Conservation (phyloP, 2,329 filamentous ascomycete genomes). For the Pezicula carpinea region DNA sequence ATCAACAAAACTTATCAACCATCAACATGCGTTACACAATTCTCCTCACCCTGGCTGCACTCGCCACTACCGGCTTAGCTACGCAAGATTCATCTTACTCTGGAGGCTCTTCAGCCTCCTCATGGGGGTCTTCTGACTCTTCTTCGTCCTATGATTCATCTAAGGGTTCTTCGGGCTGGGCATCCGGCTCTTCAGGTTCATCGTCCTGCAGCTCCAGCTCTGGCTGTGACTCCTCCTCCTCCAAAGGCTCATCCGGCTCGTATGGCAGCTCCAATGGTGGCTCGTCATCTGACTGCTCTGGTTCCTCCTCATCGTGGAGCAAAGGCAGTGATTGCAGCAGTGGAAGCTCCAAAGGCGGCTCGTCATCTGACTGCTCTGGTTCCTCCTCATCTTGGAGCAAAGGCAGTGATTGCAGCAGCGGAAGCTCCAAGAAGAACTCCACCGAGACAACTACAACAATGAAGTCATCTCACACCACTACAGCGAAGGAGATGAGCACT, state of each 20-base stretch:
- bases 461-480: not conserved
- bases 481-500: not conserved
- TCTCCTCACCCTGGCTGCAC: not conserved
- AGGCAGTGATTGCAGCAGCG: not conserved
- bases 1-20: not conserved
- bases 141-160: not conserved
- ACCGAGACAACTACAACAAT: not conserved
- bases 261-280: not conserved
- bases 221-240: not conserved
- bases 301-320: not conserved
- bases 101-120: not conserved
- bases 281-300: not conserved
- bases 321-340: not conserved
- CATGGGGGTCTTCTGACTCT: not conserved
- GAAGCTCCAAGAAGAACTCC: not conserved
- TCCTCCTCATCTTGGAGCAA: not conserved
- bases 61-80: not conserved
- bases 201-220: not conserved
- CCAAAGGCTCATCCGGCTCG: not conserved
- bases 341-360: not conserved
- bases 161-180: not conserved
- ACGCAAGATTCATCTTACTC: not conserved
- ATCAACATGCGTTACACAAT: conserved; percentile 2
- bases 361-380: not conserved
- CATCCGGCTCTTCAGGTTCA: not conserved